Base-by-base conservation (phyloP, 2,329 filamentous ascomycete genomes). In the Sporothrix euskadiensis region DNA sequence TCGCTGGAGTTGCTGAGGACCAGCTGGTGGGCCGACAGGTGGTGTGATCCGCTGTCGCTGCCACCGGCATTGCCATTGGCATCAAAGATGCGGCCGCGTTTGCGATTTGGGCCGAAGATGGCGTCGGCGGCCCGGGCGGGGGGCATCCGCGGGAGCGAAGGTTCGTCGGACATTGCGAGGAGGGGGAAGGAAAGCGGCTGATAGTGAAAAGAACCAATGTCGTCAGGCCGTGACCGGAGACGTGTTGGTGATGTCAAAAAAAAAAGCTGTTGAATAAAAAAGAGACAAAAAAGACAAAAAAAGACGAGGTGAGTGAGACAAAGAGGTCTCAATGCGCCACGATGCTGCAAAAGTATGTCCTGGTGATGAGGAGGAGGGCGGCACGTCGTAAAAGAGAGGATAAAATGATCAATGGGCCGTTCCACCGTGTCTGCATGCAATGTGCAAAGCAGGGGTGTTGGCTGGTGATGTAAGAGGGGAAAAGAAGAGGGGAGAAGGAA, bases 1-100 rank as follows among this genome's bases (percentile, higher is more conserved):
- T 93, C 91, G 78, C 91, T 92, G 26, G 90, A 92, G 78, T 89
- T 89, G 78, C 85, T 84, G 75, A 87, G 82, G 52, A 83, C 78
- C 63, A 63, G 65, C 26, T 73, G 56, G 41, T 59, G 19, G 9
- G 47, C 44, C 39, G 26, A 44, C 12, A 44, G 57, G 41, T 35
- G 52, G 14, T 16, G 71, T 65, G 39, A 39, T 30, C 61, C 39
- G 61, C 39, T 30, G 32, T 49, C 61, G 26, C 66, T 22, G 41
- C 61, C 66, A n/a, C 66, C 30, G 41, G 32, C 22, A 72, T 49
- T 39, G 61, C 61, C 63, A 63, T 19, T 71, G 54, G 65, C 61
- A 52, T 77, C 74, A 32, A 66, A 41, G 19, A 65, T 32, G 4
- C 75, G 75, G 30, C 30, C 71, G 39, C 76, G 75, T 35, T 75